These are phyloP conservation scores for Naematelia aurantialba DNA, from an alignment of 768 basidiomycete species.

Conservation along the genomic window DNA sequence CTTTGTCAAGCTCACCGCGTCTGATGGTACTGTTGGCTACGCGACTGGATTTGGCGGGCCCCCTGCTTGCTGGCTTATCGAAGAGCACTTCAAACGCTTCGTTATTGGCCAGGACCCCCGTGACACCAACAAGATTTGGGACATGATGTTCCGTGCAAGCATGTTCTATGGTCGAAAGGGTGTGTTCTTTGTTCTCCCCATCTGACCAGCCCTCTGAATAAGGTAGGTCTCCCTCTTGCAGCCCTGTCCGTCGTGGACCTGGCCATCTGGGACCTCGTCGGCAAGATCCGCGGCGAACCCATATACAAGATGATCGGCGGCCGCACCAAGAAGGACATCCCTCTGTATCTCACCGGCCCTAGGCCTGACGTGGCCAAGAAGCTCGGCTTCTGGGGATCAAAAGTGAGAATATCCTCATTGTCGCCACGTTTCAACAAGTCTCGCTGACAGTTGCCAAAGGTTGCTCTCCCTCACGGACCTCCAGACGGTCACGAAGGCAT, in stretches of 20 bases:
- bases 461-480: conserved; percentile 51
- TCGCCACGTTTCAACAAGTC: no score
- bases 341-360: conserved; percentile 52
- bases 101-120: conserved; percentile 52
- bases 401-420: no score
- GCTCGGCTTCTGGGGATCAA: conserved; percentile 52
- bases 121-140: conserved; percentile 52
- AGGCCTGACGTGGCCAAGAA: conserved; percentile 46
- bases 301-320: conserved; percentile 54
- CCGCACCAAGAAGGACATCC: conserved; percentile 51
- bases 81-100: conserved; percentile 52
- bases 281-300: conserved; percentile 52
- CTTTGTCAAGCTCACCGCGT: conserved; percentile 52
- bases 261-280: conserved; percentile 52
- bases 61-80: conserved; percentile 52
- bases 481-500: conserved; percentile 49
- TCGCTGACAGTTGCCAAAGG: conserved; percentile 11
- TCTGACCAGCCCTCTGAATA: background rate
- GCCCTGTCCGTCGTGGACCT: conserved; percentile 52
- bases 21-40: conserved; percentile 51
- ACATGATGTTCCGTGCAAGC: conserved; percentile 50
- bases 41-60: conserved; percentile 52
- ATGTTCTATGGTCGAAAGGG: conserved; percentile 53
- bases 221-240: conserved; percentile 46
- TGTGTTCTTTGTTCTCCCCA: conserved; percentile 8